Evolutionary conservation across 768 basidiomycete genomes (phyloP), one percentile per base, ranked within the genome.

Genomic region (Mycena sanguinolenta): DNA sequence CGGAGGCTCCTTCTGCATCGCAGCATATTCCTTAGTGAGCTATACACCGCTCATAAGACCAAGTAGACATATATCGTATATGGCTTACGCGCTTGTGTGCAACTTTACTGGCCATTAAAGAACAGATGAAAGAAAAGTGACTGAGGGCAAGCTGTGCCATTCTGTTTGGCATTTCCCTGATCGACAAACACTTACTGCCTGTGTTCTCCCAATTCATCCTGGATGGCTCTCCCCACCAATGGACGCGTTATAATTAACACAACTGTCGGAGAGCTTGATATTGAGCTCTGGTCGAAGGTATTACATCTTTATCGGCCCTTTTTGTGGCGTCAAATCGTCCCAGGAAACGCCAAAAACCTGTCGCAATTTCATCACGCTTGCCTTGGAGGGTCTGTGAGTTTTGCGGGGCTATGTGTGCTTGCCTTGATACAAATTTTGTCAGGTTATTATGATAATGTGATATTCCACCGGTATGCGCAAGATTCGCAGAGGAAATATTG

Each of bases 381-480:
- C 94, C 2, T 92, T 97, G 89, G 94, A 97, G 86, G 95, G 95
- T 94, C 78, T 75, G 91, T 86, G 68, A 79, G 70, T 80, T 73
- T 69, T 62, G 38, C 69, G 58, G 4, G 19, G 4, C 65, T 69
- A 9, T 68, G 6, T 23, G 52, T 17, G 32, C 49, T 23, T 61
- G n/a, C 36, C 46, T 34, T 65, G 39, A 65, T 59, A 34, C 74
- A 28, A 67, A 75, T 69, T 39, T 28, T 1, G 46, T 2, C 75
- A 97, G 96, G 97, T 10, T 98, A 98, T 80, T 99, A 98, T 81
- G 97, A 99, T 69, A 94, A 94, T 38, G 92, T 96, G 63, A 94
- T 97, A 55, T 98, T 98, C 74, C 96, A 98, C 81, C 89, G 97
- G 93, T 94, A 50, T 38, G 70, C 27, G 80, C 53, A 7, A 25